Conservation (phyloP, 805 yeast genomes). For the Metschnikowia drakensbergensis region DNA sequence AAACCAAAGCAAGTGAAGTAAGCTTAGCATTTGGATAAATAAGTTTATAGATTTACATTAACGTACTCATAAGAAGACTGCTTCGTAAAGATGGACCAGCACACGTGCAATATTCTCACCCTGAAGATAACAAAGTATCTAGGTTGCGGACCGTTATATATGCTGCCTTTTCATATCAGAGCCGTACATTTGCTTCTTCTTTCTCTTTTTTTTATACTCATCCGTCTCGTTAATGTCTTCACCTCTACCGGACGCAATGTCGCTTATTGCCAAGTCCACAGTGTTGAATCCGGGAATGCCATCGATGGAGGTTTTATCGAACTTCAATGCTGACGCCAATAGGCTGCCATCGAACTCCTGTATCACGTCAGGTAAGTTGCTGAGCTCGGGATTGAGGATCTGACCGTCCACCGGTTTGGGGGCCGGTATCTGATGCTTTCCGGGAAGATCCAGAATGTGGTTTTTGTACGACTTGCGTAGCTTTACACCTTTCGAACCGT, state of each 20-base stretch:
- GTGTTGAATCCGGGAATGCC: conserved; percentile 80
- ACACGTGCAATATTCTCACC: background rate
- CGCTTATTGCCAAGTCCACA: conserved; percentile 60
- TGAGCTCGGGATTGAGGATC: conserved; percentile 36
- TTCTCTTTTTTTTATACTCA: conserved; percentile 30
- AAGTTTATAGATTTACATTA: background rate
- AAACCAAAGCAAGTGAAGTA: background rate
- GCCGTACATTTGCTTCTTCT: conserved; percentile 37
- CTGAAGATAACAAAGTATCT: too few species aligned
- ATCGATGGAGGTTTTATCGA: conserved; percentile 60
- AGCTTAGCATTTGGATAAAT: background rate
- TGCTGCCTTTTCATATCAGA: conserved; percentile 39
- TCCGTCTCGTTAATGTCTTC: conserved; percentile 40
- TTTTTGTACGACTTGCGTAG: conserved; percentile 92
- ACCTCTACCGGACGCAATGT: conserved; percentile 37
- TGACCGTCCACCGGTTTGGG: conserved; percentile 34
- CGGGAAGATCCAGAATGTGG: conserved; percentile 83
- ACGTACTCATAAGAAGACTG: background rate
- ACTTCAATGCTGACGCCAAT: conserved; percentile 48
- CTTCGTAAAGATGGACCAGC: background rate
- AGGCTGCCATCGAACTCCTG: conserved; percentile 48
- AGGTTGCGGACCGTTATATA: conserved; percentile 11
- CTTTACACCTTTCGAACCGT: conserved; percentile 88
- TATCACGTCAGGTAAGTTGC: conserved; percentile 42
- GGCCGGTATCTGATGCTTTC: conserved; percentile 64